Percentiles rank a stretch among this genome's conserved stretches.
phyloP scores from a whole-genome alignment of 2,329 filamentous ascomycete species.

The Colletotrichum sp. region DNA sequence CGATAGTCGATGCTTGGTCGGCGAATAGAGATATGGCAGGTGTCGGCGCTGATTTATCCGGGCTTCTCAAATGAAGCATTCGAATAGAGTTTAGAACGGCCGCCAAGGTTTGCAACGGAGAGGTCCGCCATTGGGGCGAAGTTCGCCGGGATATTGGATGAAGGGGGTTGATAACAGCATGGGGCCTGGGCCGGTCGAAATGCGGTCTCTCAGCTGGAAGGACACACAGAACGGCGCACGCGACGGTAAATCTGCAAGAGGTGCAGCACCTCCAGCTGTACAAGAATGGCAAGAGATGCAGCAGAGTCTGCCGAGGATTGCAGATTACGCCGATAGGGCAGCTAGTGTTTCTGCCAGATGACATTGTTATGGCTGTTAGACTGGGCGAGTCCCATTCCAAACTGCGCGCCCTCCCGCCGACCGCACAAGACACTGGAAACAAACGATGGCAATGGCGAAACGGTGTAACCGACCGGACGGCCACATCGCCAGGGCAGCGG shows the following conservation, averaged over 20 bases:
- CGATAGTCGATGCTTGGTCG: background rate
- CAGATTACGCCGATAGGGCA: background rate
- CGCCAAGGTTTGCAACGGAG: background rate
- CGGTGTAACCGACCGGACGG: background rate
- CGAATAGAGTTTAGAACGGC: background rate
- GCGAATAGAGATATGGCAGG: background rate
- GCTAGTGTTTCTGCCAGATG: background rate
- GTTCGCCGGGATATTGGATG: conserved; percentile 8
- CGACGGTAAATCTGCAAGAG: conserved; percentile 4
- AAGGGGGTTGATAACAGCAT: background rate
- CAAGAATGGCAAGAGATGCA: background rate
- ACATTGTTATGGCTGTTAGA: background rate
- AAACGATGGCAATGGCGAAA: background rate
- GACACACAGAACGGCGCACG: background rate
- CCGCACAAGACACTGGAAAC: background rate
- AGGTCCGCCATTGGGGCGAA: conserved; percentile 5
- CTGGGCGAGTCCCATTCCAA: conserved; percentile 1
- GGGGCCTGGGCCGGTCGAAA: conserved; percentile 15
- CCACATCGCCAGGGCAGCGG: background rate
- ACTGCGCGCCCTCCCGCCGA: background rate
- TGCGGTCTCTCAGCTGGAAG: background rate
- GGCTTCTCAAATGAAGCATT: background rate
- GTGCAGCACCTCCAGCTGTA: conserved; percentile 4
- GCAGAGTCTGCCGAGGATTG: background rate
- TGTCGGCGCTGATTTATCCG: background rate